A percentile compares a stretch with the other conserved stretches of the same genome.
Evolutionary conservation across 2,329 filamentous ascomycete genomes (phyloP).

Genomic region (Aspergillus sp.): DNA sequence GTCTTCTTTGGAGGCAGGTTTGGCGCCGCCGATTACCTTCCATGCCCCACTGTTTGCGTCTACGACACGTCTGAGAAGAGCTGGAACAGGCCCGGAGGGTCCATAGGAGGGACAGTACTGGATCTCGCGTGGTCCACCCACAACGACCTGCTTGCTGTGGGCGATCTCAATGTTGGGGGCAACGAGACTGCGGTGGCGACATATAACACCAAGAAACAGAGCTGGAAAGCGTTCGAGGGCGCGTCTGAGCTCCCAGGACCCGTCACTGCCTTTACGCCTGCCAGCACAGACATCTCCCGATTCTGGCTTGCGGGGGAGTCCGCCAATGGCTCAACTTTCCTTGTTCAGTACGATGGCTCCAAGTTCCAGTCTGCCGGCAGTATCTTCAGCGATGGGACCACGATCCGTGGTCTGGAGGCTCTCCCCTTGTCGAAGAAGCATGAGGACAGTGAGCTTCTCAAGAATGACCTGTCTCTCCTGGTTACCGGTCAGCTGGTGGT

Average conservation of each 20-base stretch:
- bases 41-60: slow-evolving; percentile 72
- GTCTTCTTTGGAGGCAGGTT: slow-evolving; percentile 85
- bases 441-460: slow-evolving; percentile 53
- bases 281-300: slow-evolving; percentile 59
- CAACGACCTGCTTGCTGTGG: slow-evolving; percentile 64
- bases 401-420: slow-evolving; percentile 72
- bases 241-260: slow-evolving; percentile 62
- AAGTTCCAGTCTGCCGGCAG: slow-evolving; percentile 59
- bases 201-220: slow-evolving; percentile 59
- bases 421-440: slow-evolving; percentile 64
- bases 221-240: slow-evolving; percentile 54
- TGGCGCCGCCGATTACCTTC: slow-evolving; percentile 68
- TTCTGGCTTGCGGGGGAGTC: slow-evolving; percentile 75
- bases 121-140: slow-evolving; percentile 67
- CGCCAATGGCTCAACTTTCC: slow-evolving; percentile 58
- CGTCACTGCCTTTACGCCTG: slow-evolving; percentile 65
- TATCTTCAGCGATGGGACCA: slow-evolving; percentile 54
- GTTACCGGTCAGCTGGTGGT: slow-evolving; percentile 76
- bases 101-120: slow-evolving; percentile 60
- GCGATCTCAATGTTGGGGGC: slow-evolving; percentile 60
- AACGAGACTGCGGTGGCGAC: slow-evolving; percentile 59
- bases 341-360: slow-evolving; percentile 72
- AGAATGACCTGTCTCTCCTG: slow-evolving; percentile 61
- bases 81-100: slow-evolving; percentile 71
- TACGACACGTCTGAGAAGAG: slow-evolving; percentile 61